phyloP scores from a whole-genome alignment of 2,329 filamentous ascomycete species.

The Trichoderma guizhouense region DNA sequence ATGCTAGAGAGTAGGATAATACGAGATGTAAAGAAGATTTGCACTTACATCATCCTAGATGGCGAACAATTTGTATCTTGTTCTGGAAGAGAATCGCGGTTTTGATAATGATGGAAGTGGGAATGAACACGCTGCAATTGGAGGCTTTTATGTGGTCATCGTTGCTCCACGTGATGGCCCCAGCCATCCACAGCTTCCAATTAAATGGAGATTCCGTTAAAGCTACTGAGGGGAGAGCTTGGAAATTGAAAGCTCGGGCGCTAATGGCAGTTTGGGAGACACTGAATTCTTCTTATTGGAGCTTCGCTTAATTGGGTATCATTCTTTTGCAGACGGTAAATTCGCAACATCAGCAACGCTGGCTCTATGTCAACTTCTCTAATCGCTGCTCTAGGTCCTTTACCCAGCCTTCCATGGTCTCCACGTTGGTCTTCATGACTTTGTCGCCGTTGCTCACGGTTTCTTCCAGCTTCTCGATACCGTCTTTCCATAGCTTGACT shows the following conservation, averaged over 20 bases:
- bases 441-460: slow-evolving; percentile 68
- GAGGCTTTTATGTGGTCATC: background rate
- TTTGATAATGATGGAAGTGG: background rate
- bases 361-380: slow-evolving; percentile 48
- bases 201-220: background rate
- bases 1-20: slow-evolving; percentile 33
- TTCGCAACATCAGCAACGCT: background rate
- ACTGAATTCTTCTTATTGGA: background rate
- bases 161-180: slow-evolving; percentile 17
- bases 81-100: slow-evolving; percentile 11
- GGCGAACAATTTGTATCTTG: slow-evolving; percentile 14
- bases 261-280: background rate
- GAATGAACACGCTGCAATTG: background rate
- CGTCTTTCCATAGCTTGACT: slow-evolving; percentile 80
- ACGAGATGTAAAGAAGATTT: background rate
- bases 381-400: slow-evolving; percentile 79
- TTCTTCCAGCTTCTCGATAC: slow-evolving; percentile 72
- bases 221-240: background rate
- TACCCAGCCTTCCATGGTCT: slow-evolving; percentile 84
- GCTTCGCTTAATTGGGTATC: slow-evolving; percentile 31
- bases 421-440: slow-evolving; percentile 74
- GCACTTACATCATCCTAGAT: slow-evolving; percentile 3
- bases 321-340: slow-evolving; percentile 15
- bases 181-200: background rate
- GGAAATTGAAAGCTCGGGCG: background rate